Evolutionary conservation across 129 eudicot genomes (phyloP).

Genomic region (Artemisia argyi): DNA sequence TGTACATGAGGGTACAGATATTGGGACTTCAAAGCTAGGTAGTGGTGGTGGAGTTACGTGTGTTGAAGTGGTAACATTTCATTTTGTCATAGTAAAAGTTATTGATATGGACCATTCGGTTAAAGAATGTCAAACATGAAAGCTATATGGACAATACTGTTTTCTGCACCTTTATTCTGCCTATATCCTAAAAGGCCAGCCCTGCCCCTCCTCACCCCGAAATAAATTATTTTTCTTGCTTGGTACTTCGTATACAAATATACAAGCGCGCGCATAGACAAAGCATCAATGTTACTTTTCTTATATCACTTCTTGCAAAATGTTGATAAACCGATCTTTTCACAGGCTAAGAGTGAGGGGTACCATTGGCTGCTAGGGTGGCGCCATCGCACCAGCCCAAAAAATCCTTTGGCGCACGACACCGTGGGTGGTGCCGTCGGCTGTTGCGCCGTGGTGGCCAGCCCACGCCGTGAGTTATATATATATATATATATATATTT

Average conservation of each 20-base stretch:
- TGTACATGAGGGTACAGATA: neutral
- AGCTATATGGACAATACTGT: conserved; percentile 32
- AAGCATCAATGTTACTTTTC: neutral
- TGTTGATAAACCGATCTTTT: too few relatives aligned
- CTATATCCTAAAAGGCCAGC: conserved; percentile 12
- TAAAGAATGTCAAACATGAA: conserved; percentile 42
- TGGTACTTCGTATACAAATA: too few relatives aligned
- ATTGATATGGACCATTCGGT: conserved; percentile 33
- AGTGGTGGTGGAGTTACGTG: neutral
- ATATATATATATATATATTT: too few relatives aligned
- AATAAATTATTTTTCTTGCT: neutral
- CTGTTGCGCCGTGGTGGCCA: too few relatives aligned
- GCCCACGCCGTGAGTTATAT: too few relatives aligned
- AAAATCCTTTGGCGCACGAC: too few relatives aligned
- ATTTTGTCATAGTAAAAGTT: conserved; percentile 29
- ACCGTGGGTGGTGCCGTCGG: too few relatives aligned
- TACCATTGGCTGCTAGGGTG: too few relatives aligned
- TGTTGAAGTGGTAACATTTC: conserved; percentile 30
- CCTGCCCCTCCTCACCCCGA: neutral
- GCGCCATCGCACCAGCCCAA: too few relatives aligned
- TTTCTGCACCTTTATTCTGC: conserved; percentile 27
- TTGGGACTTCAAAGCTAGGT: neutral
- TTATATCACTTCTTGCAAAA: too few relatives aligned
- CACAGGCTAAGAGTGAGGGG: too few relatives aligned
- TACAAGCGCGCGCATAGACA: neutral